phyloP scores from a whole-genome alignment of 2,329 filamentous ascomycete species.

The Fusarium subtropicale region DNA sequence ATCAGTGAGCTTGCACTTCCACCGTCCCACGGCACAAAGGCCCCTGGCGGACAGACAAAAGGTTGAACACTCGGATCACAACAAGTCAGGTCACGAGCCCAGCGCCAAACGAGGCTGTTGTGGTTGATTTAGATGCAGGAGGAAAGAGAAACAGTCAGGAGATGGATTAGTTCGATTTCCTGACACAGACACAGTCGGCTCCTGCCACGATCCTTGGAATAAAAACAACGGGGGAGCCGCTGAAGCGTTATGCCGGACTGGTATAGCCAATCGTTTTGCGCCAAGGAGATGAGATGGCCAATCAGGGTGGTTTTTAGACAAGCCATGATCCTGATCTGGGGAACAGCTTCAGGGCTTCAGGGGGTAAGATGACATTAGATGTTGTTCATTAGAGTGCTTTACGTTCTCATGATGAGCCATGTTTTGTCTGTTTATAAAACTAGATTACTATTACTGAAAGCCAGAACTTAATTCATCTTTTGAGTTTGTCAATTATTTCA shows the following conservation, averaged over 20 bases:
- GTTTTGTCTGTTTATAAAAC: background rate
- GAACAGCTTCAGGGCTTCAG: constrained; percentile 32
- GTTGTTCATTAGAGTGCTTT: background rate
- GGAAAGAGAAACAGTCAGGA: constrained; percentile 40
- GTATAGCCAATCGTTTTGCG: constrained; percentile 24
- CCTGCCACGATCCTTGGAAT: constrained; percentile 45
- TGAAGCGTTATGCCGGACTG: constrained; percentile 11
- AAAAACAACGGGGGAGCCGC: constrained; percentile 14
- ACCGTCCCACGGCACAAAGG: constrained; percentile 44
- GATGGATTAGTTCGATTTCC: constrained; percentile 38
- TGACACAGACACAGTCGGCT: constrained; percentile 22
- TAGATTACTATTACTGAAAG: background rate
- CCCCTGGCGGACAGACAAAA: constrained; percentile 27
- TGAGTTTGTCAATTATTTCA: background rate
- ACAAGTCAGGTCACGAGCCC: constrained; percentile 31
- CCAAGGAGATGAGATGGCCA: constrained; percentile 7
- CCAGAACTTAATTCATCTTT: background rate
- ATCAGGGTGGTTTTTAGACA: constrained; percentile 11
- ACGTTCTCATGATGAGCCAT: constrained; percentile 11
- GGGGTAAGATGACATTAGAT: constrained; percentile 8
- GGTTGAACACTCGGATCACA: constrained; percentile 26
- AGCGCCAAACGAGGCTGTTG: constrained; percentile 29
- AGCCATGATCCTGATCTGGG: constrained; percentile 34
- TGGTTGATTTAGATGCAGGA: constrained; percentile 37
- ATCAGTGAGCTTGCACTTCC: constrained; percentile 16